These are phyloP conservation scores for Wickerhamiella nectarea DNA, from an alignment of 805 yeast genomes.

Conservation along the genomic window DNA sequence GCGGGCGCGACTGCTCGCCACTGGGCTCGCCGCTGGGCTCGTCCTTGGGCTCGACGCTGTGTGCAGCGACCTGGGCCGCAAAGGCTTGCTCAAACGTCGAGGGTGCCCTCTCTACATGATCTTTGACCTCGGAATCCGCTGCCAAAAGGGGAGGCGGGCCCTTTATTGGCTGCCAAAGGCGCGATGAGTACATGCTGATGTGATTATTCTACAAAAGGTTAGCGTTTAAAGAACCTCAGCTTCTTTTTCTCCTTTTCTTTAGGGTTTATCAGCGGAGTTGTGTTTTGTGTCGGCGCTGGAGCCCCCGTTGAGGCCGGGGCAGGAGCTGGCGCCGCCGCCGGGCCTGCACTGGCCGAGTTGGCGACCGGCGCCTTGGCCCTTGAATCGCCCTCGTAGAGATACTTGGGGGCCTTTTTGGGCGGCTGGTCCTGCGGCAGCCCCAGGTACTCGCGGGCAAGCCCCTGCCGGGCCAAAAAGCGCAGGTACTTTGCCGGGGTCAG, in stretches of 20 bases:
- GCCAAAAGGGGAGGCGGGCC: background rate
- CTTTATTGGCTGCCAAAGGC: background rate
- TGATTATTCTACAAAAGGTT: background rate
- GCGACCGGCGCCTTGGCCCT: conserved; percentile 6
- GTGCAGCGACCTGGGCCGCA: too few relatives aligned
- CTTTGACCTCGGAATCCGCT: background rate
- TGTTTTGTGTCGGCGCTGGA: background rate
- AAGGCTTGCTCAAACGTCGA: too few relatives aligned
- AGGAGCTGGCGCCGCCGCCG: background rate
- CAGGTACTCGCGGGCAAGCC: conserved; percentile 22
- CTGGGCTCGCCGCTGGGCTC: too few relatives aligned
- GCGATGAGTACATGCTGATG: conserved; percentile 2
- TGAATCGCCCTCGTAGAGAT: conserved; percentile 24
- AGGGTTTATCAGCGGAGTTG: background rate
- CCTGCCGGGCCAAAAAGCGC: conserved; percentile 21
- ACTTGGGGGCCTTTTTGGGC: conserved; percentile 21
- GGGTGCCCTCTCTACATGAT: background rate
- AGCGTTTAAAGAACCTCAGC: conserved; percentile 12
- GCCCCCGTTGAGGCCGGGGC: background rate
- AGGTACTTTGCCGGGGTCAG: conserved; percentile 32
- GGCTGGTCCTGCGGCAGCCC: conserved; percentile 24
- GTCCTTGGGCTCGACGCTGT: too few relatives aligned
- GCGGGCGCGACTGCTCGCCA: too few relatives aligned
- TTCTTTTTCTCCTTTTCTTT: conserved; percentile 13
- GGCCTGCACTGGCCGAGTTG: background rate